Conservation (phyloP, 2,329 filamentous ascomycete species). For the Akanthomyces muscarius region DNA sequence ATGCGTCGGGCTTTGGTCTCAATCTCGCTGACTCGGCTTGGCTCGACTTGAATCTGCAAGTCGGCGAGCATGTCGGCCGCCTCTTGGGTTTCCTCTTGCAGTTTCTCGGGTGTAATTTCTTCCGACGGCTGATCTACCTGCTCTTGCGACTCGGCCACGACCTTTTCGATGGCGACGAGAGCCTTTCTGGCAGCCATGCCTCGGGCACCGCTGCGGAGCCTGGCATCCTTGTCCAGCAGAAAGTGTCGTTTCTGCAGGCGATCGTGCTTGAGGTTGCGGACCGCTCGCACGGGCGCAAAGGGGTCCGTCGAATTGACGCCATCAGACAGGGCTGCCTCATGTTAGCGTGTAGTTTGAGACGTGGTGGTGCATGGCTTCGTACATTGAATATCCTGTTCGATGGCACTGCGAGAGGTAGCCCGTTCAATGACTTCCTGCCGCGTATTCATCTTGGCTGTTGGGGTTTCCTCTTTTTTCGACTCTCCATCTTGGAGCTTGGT, state of each 20-base stretch:
- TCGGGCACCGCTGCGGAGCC: slow-evolving; percentile 68
- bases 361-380: slow-evolving; percentile 20
- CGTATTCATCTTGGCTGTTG: slow-evolving; percentile 38
- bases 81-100: slow-evolving; percentile 64
- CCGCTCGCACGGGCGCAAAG: slow-evolving; percentile 54
- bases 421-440: slow-evolving; percentile 65
- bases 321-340: slow-evolving; percentile 46
- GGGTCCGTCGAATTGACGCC: slow-evolving; percentile 56
- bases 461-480: slow-evolving; percentile 12
- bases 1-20: slow-evolving; percentile 64
- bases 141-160: slow-evolving; percentile 53
- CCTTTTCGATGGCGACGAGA: slow-evolving; percentile 64
- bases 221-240: slow-evolving; percentile 67
- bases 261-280: slow-evolving; percentile 60
- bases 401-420: slow-evolving; percentile 51
- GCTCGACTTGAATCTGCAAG: slow-evolving; percentile 64
- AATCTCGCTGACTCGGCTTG: slow-evolving; percentile 58
- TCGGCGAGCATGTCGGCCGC: slow-evolving; percentile 67
- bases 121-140: slow-evolving; percentile 50
- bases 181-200: slow-evolving; percentile 74
- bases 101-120: slow-evolving; percentile 50
- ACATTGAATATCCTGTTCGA: slow-evolving; percentile 60
- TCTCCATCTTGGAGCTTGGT: slow-evolving; percentile 37
- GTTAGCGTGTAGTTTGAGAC: not conserved
- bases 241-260: slow-evolving; percentile 61